Evolutionary conservation across 208 protist species (phyloP), one percentile per base, ranked within the genome.

Genomic region (Wallacemonas sp.): DNA sequence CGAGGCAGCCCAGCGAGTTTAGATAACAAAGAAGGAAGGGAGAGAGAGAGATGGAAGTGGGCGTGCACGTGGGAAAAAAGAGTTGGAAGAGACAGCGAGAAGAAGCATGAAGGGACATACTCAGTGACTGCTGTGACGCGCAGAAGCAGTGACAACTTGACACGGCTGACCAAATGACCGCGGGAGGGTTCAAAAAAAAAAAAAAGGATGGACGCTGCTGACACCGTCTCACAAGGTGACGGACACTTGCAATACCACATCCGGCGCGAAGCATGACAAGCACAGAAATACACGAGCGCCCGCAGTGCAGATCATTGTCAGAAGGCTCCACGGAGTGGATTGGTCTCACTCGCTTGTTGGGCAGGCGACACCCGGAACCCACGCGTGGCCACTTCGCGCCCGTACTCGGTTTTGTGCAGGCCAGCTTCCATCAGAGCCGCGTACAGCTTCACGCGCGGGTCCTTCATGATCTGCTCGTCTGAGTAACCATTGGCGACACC

Each of bases 361-460:
- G 89, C 85, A n/a, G 81, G 73, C 0, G 83, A 36, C 1, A 95
- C 80, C 24, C 46, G 73, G 61, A 79, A 91, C 10, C 83, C 82
- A 17, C 72, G 68, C 19, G 79, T 79, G 12, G 79, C 65, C 38
- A 91, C 79, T 55, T 95, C 81, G 41, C 89, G 77, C 0, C 80
- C 89, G 42, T 95, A 95, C 10, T 71, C 55, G 1, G 80, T 90
- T 54, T 82, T 82, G 64, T 95, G 89, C 34, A 95, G 66, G 8
- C 86, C 86, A 10, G 81, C 89, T 19, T 87, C 81, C 19, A 90
- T 41, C 38, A 95, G 66, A 3, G 89, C 89, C 10, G 89, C 70
- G 61, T 88, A 90, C 30, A 95, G 73, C 12, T 81, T 82, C 55
- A 89, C 82, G n/a, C 89, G 81, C 12, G 86, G 89, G 39, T 95